Conservation (phyloP, 352 stramenopile genomes). For the Peronospora belbahrii region DNA sequence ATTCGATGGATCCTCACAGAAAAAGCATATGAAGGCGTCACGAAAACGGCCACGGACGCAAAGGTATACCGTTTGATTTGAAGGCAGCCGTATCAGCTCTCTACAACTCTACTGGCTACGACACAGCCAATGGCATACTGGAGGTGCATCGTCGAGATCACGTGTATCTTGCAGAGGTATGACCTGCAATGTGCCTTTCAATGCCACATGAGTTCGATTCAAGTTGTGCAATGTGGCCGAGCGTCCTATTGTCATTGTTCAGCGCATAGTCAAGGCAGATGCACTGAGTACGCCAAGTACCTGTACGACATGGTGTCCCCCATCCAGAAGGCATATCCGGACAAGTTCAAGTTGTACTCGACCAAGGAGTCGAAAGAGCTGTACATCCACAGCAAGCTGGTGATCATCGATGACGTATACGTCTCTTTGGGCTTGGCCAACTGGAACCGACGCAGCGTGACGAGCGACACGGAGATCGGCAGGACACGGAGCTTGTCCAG, state of each 20-base stretch:
- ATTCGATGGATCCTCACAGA: conserved; percentile 52
- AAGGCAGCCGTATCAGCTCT: conserved; percentile 45
- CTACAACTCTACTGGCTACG: conserved; percentile 29
- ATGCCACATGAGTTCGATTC: conserved; percentile 27
- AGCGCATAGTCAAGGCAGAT: conserved; percentile 27
- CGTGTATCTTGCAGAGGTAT: conserved; percentile 55
- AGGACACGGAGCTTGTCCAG: conserved; percentile 30
- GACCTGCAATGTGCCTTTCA: conserved; percentile 51
- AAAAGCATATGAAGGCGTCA: conserved; percentile 40
- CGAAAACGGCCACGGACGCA: conserved; percentile 35
- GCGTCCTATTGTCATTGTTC: conserved; percentile 47
- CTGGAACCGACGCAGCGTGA: conserved; percentile 48
- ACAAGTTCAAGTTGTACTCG: conserved; percentile 34
- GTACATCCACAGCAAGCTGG: conserved; percentile 50
- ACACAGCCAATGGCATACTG: conserved; percentile 39
- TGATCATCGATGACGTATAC: conserved; percentile 63
- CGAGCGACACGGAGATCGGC: conserved; percentile 54
- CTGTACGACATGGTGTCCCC: conserved; percentile 48
- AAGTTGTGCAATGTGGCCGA: conserved; percentile 35
- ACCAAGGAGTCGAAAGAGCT: conserved; percentile 29
- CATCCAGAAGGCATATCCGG: conserved; percentile 24
- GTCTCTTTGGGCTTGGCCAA: conserved; percentile 50
- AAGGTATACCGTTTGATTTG: conserved; percentile 35
- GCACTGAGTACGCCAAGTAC: conserved; percentile 23
- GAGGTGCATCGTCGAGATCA: conserved; percentile 21